A percentile compares a stretch with the other conserved stretches of the same genome.
phyloP scores from a whole-genome alignment of 768 basidiomycete species.

The Termitomyces sp. region DNA sequence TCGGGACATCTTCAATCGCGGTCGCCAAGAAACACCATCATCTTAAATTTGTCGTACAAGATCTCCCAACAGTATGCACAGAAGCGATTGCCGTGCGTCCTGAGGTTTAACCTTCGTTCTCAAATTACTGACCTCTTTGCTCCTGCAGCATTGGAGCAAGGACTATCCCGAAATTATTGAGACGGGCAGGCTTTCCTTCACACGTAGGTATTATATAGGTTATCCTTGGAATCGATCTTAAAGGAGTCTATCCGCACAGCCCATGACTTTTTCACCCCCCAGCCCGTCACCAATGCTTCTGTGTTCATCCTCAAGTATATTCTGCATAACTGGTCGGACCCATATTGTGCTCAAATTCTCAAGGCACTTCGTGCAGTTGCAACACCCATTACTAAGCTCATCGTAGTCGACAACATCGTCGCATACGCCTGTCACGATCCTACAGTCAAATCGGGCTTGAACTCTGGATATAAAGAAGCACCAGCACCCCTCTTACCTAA shows the following conservation, averaged over 20 bases:
- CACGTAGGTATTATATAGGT: not conserved
- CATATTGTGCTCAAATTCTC: constrained; percentile 29
- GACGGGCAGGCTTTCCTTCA: constrained; percentile 5
- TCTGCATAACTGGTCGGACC: constrained; percentile 41
- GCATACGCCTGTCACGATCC: constrained; percentile 24
- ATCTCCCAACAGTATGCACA: constrained; percentile 19
- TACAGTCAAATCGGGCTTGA: not conserved
- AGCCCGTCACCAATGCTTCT: constrained; percentile 32
- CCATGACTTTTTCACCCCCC: constrained; percentile 36
- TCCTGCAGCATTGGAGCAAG: constrained; percentile 7
- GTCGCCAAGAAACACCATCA: constrained; percentile 20
- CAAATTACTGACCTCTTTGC: not conserved
- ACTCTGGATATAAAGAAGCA: no score
- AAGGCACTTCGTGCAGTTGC: constrained; percentile 32
- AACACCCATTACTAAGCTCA: constrained; percentile 29
- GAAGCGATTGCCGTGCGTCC: constrained; percentile 12
- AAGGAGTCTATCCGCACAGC: constrained; percentile 14
- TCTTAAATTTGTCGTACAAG: constrained; percentile 26
- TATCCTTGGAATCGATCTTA: not conserved
- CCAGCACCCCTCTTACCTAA: no score
- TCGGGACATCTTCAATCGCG: constrained; percentile 24
- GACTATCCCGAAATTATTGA: constrained; percentile 2
- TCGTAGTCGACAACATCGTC: constrained; percentile 37
- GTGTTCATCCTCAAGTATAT: constrained; percentile 36
- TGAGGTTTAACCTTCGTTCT: no score